Evolutionary conservation across 345 rosid species (phyloP), one percentile per base, ranked within the genome.

Genomic region (Eucalyptus viminalis): DNA sequence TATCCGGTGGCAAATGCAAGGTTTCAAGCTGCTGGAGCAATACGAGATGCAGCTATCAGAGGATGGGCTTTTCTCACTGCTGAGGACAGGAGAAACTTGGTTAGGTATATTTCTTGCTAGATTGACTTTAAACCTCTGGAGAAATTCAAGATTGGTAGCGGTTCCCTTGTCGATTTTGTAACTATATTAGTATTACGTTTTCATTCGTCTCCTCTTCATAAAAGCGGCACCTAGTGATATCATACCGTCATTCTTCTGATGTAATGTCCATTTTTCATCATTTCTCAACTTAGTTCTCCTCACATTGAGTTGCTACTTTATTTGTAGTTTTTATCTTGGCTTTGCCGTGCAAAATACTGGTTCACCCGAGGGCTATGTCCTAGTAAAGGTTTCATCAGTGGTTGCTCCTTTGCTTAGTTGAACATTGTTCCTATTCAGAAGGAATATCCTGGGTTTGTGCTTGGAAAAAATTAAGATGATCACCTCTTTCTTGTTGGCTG

Each of bases 11-110:
- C 98, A 90, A 94, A 91, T 91, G 99, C 99, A 83, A 96, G 98
- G 92, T 96, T 98, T 93, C 98, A 97, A 93, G 99, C 99, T 56
- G 98, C 97, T 90, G 97, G 97, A 65, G 98, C 97, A 87, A 94
- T 98, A 90, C 97, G 94, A 50, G 98, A 96, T 92, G 98, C 99
- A 86, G 98, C 97, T 85, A 93, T 97, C 72, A 95, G 99, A 93
- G 99, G 96, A 92, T 98, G 99, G 99, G 88, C 94, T 91, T 94
- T 94, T 89, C 98, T 97, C 65, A 83, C 97, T 22, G 87, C 89
- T 87, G 97, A 96, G 88, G 98, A 96, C 88, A 95, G 93, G 92
- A 95, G 92, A 91, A 94, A 93, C 91, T 94, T 98, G 94, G 93
- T 98, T 58, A 95, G 95, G 99, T 95, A 86, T 44, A 17, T 72